These are phyloP conservation scores for Neonectria ditissima DNA, from an alignment of 2,329 filamentous ascomycete species.

Conservation along the genomic window DNA sequence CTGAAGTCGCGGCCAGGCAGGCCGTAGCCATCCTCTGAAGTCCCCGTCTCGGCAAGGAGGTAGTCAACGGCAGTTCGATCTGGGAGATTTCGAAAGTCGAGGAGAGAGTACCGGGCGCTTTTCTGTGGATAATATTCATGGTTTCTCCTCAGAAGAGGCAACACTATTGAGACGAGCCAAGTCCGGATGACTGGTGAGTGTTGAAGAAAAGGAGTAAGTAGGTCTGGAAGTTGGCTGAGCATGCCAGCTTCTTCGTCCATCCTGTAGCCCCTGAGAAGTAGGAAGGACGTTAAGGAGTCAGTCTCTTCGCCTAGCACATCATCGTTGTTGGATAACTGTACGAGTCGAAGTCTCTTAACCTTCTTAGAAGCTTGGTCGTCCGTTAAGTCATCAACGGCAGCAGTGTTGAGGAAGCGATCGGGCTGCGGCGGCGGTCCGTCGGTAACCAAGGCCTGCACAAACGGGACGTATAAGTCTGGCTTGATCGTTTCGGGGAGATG, in stretches of 20 bases:
- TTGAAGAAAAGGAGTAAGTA: conserved; percentile 76
- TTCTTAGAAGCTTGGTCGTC: conserved; percentile 74
- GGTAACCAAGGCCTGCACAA: conserved; percentile 69
- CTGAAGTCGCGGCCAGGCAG: conserved; percentile 73
- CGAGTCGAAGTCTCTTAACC: conserved; percentile 71
- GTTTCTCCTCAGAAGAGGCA: conserved; percentile 76
- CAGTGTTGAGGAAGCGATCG: conserved; percentile 63
- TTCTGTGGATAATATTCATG: conserved; percentile 75
- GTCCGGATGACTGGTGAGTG: conserved; percentile 70
- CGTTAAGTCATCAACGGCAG: conserved; percentile 67
- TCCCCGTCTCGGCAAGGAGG: conserved; percentile 69
- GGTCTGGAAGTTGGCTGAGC: conserved; percentile 73
- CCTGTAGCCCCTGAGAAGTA: conserved; percentile 74
- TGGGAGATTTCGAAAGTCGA: conserved; percentile 71
- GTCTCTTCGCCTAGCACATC: conserved; percentile 60
- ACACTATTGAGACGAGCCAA: conserved; percentile 76
- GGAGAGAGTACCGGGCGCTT: conserved; percentile 64
- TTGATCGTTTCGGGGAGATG: conserved; percentile 79
- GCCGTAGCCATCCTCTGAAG: conserved; percentile 51
- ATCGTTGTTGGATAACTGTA: conserved; percentile 65
- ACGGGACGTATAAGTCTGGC: conserved; percentile 70
- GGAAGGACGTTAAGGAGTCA: conserved; percentile 71
- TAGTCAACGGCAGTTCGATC: conserved; percentile 70
- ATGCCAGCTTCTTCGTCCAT: conserved; percentile 81
- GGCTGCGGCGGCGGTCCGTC: conserved; percentile 58